These are phyloP conservation scores for Phytophthora chlamydospora DNA, from an alignment of 352 stramenopile genomes.

Conservation along the genomic window DNA sequence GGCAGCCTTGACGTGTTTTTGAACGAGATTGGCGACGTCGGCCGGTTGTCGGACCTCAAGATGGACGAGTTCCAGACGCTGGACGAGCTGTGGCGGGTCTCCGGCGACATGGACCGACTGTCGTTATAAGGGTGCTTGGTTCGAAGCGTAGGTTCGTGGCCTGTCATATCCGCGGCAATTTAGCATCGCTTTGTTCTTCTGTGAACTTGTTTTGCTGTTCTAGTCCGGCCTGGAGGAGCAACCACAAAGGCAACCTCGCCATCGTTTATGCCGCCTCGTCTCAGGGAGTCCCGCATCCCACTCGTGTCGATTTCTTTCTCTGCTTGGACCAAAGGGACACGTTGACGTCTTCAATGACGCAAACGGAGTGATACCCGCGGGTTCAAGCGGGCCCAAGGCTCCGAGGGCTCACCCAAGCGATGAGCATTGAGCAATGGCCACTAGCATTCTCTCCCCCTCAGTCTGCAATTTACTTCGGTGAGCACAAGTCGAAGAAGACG, in stretches of 20 bases:
- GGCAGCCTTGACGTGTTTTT: conserved; percentile 79
- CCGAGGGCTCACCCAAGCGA: neutral
- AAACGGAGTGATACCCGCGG: conserved; percentile 16
- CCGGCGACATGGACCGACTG: conserved; percentile 84
- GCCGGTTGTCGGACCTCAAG: conserved; percentile 83
- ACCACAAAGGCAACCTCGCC: neutral
- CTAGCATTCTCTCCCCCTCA: neutral
- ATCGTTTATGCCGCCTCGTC: conserved; percentile 8
- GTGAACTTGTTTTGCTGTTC: conserved; percentile 20
- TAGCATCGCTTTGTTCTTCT: conserved; percentile 24
- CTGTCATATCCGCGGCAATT: conserved; percentile 6
- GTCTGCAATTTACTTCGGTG: conserved; percentile 8
- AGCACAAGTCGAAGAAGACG: neutral
- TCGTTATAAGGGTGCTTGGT: conserved; percentile 59
- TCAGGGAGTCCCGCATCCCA: conserved; percentile 24
- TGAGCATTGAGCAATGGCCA: too few species aligned
- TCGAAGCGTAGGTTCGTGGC: conserved; percentile 20
- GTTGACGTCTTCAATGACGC: conserved; percentile 30
- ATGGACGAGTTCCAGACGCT: conserved; percentile 87
- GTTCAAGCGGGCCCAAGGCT: conserved; percentile 4
- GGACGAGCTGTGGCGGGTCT: conserved; percentile 84
- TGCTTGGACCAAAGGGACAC: neutral
- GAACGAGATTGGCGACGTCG: conserved; percentile 81
- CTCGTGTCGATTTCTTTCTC: conserved; percentile 27
- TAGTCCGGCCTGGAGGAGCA: too few species aligned